Percentiles rank a stretch among this genome's conserved stretches.
These are phyloP conservation scores for Lepidopterella palustris DNA, from an alignment of 495 filamentous ascomycete species.

Conservation along the genomic window DNA sequence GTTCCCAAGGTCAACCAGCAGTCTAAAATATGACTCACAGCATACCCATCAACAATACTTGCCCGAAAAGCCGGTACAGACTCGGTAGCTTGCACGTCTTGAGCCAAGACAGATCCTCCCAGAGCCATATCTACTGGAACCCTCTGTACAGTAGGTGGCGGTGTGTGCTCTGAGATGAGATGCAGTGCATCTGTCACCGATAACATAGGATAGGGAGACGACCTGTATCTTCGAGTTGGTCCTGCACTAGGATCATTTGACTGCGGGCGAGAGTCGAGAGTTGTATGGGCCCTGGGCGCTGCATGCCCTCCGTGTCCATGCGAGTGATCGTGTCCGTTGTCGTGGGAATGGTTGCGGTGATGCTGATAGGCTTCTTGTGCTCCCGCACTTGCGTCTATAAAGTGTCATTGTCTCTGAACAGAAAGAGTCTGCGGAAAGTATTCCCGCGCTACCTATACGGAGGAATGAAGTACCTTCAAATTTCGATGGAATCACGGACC, in stretches of 20 bases:
- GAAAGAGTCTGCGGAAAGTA: too few species aligned
- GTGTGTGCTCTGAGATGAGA: constrained; percentile 65
- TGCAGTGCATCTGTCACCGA: constrained; percentile 72
- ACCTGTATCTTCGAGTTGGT: constrained; percentile 67
- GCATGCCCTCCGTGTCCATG: constrained; percentile 59
- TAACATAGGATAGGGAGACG: constrained; percentile 89
- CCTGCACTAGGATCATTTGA: constrained; percentile 81
- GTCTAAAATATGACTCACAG: constrained; percentile 43
- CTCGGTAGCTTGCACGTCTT: constrained; percentile 72
- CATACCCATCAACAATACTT: constrained; percentile 97
- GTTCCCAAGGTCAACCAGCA: too few species aligned
- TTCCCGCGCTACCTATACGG: too few species aligned
- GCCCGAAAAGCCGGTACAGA: constrained; percentile 87
- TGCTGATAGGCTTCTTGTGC: background rate
- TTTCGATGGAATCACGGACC: background rate
- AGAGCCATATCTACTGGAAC: constrained; percentile 55
- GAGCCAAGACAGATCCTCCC: constrained; percentile 71
- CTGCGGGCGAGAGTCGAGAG: constrained; percentile 46
- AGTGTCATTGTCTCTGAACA: too few species aligned
- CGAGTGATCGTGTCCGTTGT: constrained; percentile 51
- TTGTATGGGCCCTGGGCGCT: constrained; percentile 65
- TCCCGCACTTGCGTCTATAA: too few species aligned
- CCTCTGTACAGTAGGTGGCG: constrained; percentile 48
- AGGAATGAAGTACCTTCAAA: background rate
- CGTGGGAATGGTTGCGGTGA: constrained; percentile 42